phyloP scores from a whole-genome alignment of 306 rosid species.

The Trifolium repens region DNA sequence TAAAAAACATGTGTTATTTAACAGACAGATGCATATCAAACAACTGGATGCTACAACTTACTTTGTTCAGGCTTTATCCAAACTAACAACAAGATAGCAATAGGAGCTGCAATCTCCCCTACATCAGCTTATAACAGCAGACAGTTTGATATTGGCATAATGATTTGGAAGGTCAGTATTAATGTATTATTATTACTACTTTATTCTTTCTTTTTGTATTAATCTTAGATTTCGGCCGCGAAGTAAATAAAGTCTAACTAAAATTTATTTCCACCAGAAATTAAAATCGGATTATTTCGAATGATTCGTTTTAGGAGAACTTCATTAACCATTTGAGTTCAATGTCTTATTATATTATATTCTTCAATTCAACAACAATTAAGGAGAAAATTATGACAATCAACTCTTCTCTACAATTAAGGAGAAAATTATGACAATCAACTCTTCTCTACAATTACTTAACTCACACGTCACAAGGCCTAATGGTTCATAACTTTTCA shows the following conservation, averaged over 20 bases:
- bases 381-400: conserved; percentile 22
- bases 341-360: neutral
- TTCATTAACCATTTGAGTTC: neutral
- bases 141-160: conserved; percentile 94
- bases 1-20: conserved; percentile 2
- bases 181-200: too few species aligned
- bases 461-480: neutral
- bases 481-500: neutral
- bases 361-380: conserved; percentile 34
- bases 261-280: too few species aligned
- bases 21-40: conserved; percentile 96
- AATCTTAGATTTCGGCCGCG: too few species aligned
- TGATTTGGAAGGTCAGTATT: conserved; percentile 87
- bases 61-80: conserved; percentile 96
- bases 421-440: conserved; percentile 18
- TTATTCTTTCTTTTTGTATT: too few species aligned
- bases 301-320: too few species aligned
- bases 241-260: too few species aligned
- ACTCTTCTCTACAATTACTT: conserved; percentile 15
- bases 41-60: conserved; percentile 97
- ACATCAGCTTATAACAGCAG: conserved; percentile 74
- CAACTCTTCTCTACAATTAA: conserved; percentile 4
- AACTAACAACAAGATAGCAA: conserved; percentile 91
- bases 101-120: conserved; percentile 96
- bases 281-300: too few species aligned